Conservation (phyloP, 371 early-diverging fungal genomes). For the Synchytrium microbalum region DNA sequence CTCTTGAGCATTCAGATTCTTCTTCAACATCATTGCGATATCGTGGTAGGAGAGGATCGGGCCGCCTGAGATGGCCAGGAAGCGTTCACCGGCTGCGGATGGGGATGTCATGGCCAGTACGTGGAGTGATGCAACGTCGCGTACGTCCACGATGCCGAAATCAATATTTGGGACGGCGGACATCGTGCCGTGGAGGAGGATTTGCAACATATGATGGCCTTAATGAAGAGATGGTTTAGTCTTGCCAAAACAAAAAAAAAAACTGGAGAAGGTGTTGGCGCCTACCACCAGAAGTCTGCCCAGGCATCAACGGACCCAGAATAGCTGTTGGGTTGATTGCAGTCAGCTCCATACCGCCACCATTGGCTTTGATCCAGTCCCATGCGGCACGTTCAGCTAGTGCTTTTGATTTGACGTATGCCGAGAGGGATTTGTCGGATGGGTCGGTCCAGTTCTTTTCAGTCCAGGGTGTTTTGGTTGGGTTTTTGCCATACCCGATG, state of each 20-base stretch:
- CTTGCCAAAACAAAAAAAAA: too few species aligned
- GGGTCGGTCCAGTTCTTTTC: slow-evolving; percentile 29
- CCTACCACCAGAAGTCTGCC: too few species aligned
- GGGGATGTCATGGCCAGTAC: slow-evolving; percentile 12
- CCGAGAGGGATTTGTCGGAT: slow-evolving; percentile 10
- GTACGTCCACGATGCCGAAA: slow-evolving; percentile 19
- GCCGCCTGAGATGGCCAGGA: slow-evolving; percentile 14
- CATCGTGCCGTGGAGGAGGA: background rate
- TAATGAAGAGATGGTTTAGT: too few species aligned
- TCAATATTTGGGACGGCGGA: background rate
- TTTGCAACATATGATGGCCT: too few species aligned
- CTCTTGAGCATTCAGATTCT: too few species aligned
- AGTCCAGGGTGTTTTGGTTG: slow-evolving; percentile 10
- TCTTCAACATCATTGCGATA: too few species aligned
- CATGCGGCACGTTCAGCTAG: slow-evolving; percentile 29
- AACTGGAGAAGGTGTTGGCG: too few species aligned
- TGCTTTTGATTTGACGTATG: slow-evolving; percentile 24
- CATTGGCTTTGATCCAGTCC: slow-evolving; percentile 18
- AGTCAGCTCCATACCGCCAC: slow-evolving; percentile 15
- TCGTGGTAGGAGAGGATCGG: too few species aligned
- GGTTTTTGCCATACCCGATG: slow-evolving; percentile 12
- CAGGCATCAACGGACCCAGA: slow-evolving; percentile 16
- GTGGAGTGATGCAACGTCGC: slow-evolving; percentile 25
- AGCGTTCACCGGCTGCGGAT: slow-evolving; percentile 15
- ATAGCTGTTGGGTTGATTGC: slow-evolving; percentile 20